Evolutionary conservation across 2,329 filamentous ascomycete species (phyloP).

Genomic region (Calonectria pteridis): DNA sequence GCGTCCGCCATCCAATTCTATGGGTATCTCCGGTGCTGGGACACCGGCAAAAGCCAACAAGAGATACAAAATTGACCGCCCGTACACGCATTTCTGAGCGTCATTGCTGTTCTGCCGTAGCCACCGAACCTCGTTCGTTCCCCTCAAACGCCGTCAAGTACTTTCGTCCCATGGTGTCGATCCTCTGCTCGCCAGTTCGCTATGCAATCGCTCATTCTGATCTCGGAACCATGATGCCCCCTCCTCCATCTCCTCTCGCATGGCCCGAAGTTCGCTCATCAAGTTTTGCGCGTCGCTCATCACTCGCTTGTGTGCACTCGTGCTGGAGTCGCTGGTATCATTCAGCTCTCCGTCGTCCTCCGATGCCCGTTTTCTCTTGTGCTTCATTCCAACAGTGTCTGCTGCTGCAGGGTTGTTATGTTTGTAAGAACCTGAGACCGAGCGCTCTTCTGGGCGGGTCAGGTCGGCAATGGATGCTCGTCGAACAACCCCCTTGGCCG

Average conservation of each 20-base stretch:
- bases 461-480: slow-evolving; percentile 43
- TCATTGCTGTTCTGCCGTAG: neutral
- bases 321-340: slow-evolving; percentile 29
- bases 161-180: slow-evolving; percentile 52
- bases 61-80: slow-evolving; percentile 20
- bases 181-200: slow-evolving; percentile 49
- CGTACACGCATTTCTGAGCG: neutral
- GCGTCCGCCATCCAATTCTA: slow-evolving; percentile 40
- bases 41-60: slow-evolving; percentile 17
- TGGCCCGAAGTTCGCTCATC: slow-evolving; percentile 55
- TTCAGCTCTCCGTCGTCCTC: slow-evolving; percentile 42
- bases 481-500: slow-evolving; percentile 29
- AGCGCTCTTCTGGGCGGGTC: slow-evolving; percentile 32
- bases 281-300: slow-evolving; percentile 57
- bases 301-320: slow-evolving; percentile 53
- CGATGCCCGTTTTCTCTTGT: slow-evolving; percentile 50
- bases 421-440: slow-evolving; percentile 40
- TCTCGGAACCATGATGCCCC: slow-evolving; percentile 60
- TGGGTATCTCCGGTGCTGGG: slow-evolving; percentile 39
- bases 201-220: slow-evolving; percentile 58
- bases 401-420: slow-evolving; percentile 17
- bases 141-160: slow-evolving; percentile 36
- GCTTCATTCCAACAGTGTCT: slow-evolving; percentile 36
- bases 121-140: neutral
- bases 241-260: slow-evolving; percentile 60